Base-by-base conservation (phyloP, 1,139 yeast species). In the Kodamaea anthophila region DNA sequence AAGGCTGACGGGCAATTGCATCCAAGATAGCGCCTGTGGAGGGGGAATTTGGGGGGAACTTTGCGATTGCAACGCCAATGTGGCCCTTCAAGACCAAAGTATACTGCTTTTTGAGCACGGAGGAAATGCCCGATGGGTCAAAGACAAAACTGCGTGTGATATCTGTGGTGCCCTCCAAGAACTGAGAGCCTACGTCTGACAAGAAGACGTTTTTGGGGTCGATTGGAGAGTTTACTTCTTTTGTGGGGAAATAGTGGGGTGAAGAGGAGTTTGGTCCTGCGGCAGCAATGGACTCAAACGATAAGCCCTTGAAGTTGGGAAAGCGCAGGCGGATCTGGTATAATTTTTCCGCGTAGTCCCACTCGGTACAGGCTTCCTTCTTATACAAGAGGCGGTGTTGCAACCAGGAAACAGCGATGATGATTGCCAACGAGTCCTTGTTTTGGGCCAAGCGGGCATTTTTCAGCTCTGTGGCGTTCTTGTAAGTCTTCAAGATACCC, bases 121-220 rank as follows among this genome's bases (percentile, higher is more conserved):
- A 55, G 28, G 44, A 42, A 23, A 45, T 33, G 1, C 47, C 49
- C 0, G 47, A 47, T 22, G 45, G 24, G 5, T 62, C 63, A 41
- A 73, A 70, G 41, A 65, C 64, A 34, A 58, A 55, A 0, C 78
- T 70, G 35, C 80, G 53, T 3, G 80, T 73, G 8, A 72, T 73
- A 44, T 73, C 79, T 2, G 80, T 74, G 2, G 80, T 74, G 3
- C 79, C 79, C 44, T 74, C 77, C 28, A 73, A 52, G 42, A 59
- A 74, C 31, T 74, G 79, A 4, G 73, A 69, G 4, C 80, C 80
- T 1, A 77, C 61, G 46, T 74, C 80, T 21, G 70, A 41, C 22
- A 74, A 51, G 36, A 62, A 70, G 2, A 73, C 51, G 12, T 60
- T 47, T 4, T 48, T 42, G 3, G 68, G 64, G 39, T 72, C 71